These are phyloP conservation scores for Cucurbita ficifolia DNA, from an alignment of 306 rosid genomes.

Conservation along the genomic window DNA sequence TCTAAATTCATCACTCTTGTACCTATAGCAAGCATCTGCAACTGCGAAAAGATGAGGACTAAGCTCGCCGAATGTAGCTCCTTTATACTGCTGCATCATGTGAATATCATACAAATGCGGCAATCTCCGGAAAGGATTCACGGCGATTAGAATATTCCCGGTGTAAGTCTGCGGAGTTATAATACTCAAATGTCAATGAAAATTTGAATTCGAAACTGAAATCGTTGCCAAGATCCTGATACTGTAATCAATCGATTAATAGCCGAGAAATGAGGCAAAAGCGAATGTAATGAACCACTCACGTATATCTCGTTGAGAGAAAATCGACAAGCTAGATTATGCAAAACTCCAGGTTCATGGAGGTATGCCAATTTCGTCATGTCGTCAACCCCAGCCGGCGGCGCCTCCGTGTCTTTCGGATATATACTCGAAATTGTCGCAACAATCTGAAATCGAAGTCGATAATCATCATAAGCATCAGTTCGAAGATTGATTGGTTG, in stretches of 20 bases:
- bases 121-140: constrained; percentile 69
- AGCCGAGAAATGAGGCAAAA: not conserved
- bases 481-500: not conserved
- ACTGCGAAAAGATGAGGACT: constrained; percentile 91
- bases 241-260: not conserved
- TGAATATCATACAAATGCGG: constrained; percentile 71
- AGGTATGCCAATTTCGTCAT: constrained; percentile 83
- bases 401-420: constrained; percentile 86
- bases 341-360: constrained; percentile 71
- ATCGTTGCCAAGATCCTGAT: not conserved
- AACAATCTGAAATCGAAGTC: constrained; percentile 41
- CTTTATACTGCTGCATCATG: constrained; percentile 88
- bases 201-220: not conserved
- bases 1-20: not conserved
- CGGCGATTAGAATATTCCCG: constrained; percentile 77
- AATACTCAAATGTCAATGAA: not conserved
- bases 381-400: constrained; percentile 85
- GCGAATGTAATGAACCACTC: constrained; percentile 18
- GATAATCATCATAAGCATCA: not conserved
- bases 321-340: constrained; percentile 51
- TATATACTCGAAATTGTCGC: constrained; percentile 55
- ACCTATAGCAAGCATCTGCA: constrained; percentile 79
- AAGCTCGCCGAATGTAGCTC: constrained; percentile 79
- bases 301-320: constrained; percentile 76
- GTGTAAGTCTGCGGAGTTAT: constrained; percentile 50